Conservation (phyloP, 352 stramenopile genomes). For the Phytophthora pluvialis region DNA sequence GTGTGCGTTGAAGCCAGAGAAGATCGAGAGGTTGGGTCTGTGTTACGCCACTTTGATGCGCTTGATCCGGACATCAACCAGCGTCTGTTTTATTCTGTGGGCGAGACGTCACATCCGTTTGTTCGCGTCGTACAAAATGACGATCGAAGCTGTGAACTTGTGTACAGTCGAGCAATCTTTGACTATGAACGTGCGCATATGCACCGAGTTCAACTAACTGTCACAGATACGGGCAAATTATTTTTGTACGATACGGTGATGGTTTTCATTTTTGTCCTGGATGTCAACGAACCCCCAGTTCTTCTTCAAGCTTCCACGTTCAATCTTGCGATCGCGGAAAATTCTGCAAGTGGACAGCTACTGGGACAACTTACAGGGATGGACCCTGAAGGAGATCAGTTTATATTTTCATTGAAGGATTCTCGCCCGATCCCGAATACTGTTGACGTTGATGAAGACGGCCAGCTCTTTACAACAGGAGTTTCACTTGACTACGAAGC, state of each 20-base stretch:
- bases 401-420: constrained; percentile 43
- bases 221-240: constrained; percentile 52
- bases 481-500: constrained; percentile 30
- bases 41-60: constrained; percentile 39
- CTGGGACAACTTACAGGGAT: constrained; percentile 47
- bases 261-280: constrained; percentile 49
- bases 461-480: constrained; percentile 18
- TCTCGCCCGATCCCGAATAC: constrained; percentile 34
- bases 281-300: constrained; percentile 56
- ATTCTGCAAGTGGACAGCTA: constrained; percentile 20
- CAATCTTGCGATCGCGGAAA: constrained; percentile 46
- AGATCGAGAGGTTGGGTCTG: constrained; percentile 29
- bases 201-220: constrained; percentile 48
- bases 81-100: constrained; percentile 48
- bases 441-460: constrained; percentile 18
- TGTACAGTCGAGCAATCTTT: constrained; percentile 39
- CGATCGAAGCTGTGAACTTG: constrained; percentile 44
- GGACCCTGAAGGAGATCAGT: constrained; percentile 57
- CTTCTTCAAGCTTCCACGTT: constrained; percentile 38
- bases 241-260: constrained; percentile 51
- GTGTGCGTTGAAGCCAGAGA: constrained; percentile 52
- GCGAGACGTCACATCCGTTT: constrained; percentile 19
- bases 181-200: constrained; percentile 51
- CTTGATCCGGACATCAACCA: constrained; percentile 49
- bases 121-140: constrained; percentile 44